These are phyloP conservation scores for Trichoderma orchidacearum DNA, from an alignment of 495 filamentous ascomycete species.

Conservation along the genomic window DNA sequence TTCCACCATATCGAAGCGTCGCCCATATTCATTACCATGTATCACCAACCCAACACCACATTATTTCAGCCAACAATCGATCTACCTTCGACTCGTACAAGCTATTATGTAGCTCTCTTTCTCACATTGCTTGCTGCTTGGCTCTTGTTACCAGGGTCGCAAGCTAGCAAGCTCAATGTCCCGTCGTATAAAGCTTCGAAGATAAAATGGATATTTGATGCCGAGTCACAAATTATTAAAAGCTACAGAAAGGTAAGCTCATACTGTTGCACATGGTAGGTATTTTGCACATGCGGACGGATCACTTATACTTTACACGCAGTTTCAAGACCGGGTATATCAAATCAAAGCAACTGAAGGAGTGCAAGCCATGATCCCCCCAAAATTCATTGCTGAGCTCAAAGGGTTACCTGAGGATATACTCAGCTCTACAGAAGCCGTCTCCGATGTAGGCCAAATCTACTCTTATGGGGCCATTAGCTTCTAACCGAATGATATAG, in stretches of 20 bases:
- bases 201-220: conserved; percentile 23
- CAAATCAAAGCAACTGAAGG: conserved; percentile 26
- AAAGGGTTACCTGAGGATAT: conserved; percentile 24
- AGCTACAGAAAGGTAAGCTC: conserved; percentile 18
- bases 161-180: conserved; percentile 9
- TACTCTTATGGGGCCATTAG: not conserved
- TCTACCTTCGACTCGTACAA: conserved; percentile 7
- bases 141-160: conserved; percentile 5
- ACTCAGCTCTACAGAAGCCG: conserved; percentile 20
- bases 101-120: conserved; percentile 16
- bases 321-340: conserved; percentile 22
- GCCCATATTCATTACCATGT: not conserved
- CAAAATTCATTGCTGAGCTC: conserved; percentile 19
- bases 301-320: not conserved
- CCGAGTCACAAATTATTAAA: conserved; percentile 16
- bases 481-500: conserved; percentile 3
- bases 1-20: no score
- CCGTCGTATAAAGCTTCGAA: conserved; percentile 19
- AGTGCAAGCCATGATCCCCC: conserved; percentile 18
- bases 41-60: not conserved
- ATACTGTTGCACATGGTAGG: not conserved
- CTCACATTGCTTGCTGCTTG: conserved; percentile 12
- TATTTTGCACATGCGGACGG: not conserved
- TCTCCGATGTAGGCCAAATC: conserved; percentile 14
- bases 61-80: not conserved